Percentiles rank a stretch among this genome's conserved stretches.
Conservation (phyloP, 2,329 filamentous ascomycete genomes). For the Mariannaea elegans region DNA sequence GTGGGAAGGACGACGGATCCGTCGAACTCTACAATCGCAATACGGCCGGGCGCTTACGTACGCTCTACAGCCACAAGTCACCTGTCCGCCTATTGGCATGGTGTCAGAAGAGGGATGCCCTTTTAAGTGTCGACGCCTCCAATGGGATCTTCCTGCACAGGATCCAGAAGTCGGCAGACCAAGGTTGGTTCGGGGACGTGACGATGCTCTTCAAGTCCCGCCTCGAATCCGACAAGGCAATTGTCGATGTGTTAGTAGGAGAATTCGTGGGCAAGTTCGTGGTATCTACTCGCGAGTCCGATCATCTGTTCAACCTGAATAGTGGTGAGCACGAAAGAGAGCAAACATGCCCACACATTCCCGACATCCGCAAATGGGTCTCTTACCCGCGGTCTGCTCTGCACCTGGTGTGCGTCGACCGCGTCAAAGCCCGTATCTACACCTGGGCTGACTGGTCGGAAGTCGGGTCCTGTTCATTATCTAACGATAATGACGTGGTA, state of each 20-base stretch:
- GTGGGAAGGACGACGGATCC: slow-evolving; percentile 48
- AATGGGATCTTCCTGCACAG: slow-evolving; percentile 35
- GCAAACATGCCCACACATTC: slow-evolving; percentile 1
- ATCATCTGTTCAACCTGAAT: slow-evolving; percentile 42
- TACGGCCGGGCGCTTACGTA: slow-evolving; percentile 26
- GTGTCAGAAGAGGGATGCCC: slow-evolving; percentile 31
- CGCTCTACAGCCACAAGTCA: slow-evolving; percentile 43
- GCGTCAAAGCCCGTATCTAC: slow-evolving; percentile 34
- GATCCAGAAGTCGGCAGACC: slow-evolving; percentile 23
- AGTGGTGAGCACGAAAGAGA: slow-evolving; percentile 32
- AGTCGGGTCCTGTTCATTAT: slow-evolving; percentile 23
- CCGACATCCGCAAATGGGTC: slow-evolving; percentile 30
- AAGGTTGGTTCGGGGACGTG: slow-evolving; percentile 18
- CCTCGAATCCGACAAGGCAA: slow-evolving; percentile 35
- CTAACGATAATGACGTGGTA: slow-evolving; percentile 14
- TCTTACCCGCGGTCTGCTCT: slow-evolving; percentile 29
- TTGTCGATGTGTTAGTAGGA: slow-evolving; percentile 39
- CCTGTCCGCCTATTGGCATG: slow-evolving; percentile 41
- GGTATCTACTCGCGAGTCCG: slow-evolving; percentile 43
- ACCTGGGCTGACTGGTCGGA: slow-evolving; percentile 43
- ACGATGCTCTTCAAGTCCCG: slow-evolving; percentile 30
- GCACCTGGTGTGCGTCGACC: slow-evolving; percentile 43
- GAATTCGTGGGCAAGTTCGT: slow-evolving; percentile 41
- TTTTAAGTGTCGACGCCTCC: slow-evolving; percentile 42
- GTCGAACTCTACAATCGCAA: slow-evolving; percentile 42